Evolutionary conservation across 2,329 filamentous ascomycete genomes (phyloP), one percentile per base, ranked within the genome.

Genomic region (Dothiorella sarmentorum): DNA sequence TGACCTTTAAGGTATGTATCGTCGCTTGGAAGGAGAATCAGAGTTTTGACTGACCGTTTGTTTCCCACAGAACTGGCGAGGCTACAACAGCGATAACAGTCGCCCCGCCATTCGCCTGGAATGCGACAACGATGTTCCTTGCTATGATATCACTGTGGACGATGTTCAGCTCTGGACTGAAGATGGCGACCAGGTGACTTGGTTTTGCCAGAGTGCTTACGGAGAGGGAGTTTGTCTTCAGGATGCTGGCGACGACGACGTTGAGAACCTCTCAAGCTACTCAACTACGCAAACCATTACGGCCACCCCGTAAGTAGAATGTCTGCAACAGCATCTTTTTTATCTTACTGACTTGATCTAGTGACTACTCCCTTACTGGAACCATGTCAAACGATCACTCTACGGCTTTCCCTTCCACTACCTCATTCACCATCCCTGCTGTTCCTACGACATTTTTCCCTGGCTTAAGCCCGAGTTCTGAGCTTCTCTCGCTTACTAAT

Each of bases 361-460:
- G 47, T 20, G 22, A 26, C 4, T 37, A 35, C 13, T 24, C 29
- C 1, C 29, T 52, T n/a, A 24, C 47, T 24, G n/a, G 26, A 5
- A 52, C 47, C 4, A 52, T 52, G 29, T 22, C 47, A 11, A 52
- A 52, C 10, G 47, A 52, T 27, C 47, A 52, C n/a, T 10, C 31
- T 10, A 31, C 47, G 10, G 47, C 47, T 3, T 52, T 52, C 33
- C 47, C 47, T 18, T 37, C 47, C 9, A 52, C 33, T 3, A 38
- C 33, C 5, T 38, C 33, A 1, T 52, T 52, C 31, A 31, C 43
- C 1, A 47, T 47, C 5, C 43, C 43, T 7, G 13, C 43, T 7
- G 26, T 47, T 10, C 43, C 43, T 9, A 47, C 43, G 7, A 31
- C 26, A 9, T 47, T 47, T 15, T 47, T 47, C 27, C 43, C 43